These are phyloP conservation scores for Ophiostoma sp. DNA, from an alignment of 2,329 filamentous ascomycete genomes.

Conservation along the genomic window DNA sequence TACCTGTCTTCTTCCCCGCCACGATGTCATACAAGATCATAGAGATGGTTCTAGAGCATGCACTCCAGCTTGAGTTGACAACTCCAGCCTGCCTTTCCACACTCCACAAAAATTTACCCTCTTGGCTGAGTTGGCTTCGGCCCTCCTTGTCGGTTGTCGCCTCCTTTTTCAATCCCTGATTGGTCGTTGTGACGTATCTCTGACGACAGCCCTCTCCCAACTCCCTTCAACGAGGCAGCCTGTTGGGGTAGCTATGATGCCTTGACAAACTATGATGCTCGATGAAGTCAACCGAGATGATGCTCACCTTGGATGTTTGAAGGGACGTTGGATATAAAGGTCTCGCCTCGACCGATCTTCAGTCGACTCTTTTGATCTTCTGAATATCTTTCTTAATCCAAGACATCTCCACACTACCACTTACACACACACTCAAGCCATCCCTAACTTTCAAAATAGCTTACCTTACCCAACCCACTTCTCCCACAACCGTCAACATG, in stretches of 20 bases:
- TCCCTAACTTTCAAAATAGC: not conserved
- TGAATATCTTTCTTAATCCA: not conserved
- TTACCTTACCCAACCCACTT: not conserved
- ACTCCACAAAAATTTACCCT: not conserved
- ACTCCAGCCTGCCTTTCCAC: not conserved
- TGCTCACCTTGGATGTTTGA: not conserved
- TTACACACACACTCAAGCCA: not conserved
- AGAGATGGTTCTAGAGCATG: conserved; percentile 2
- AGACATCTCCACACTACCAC: not conserved
- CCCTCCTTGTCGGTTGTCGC: not conserved
- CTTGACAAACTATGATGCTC: not conserved
- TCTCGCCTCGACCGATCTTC: not conserved
- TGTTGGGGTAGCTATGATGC: not conserved
- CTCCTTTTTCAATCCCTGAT: not conserved
- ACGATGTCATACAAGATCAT: not conserved
- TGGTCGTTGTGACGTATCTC: conserved; percentile 4
- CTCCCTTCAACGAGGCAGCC: not conserved
- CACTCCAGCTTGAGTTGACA: not conserved
- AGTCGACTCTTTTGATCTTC: not conserved
- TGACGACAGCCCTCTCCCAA: not conserved
- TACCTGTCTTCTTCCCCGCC: not conserved
- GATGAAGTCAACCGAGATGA: not conserved
- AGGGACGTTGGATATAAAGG: conserved; percentile 4
- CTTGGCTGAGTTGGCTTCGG: not conserved
- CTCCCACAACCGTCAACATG: not conserved